Evolutionary conservation across 345 rosid genomes (phyloP), one percentile per base, ranked within the genome.

Genomic region (Citrus inodora): DNA sequence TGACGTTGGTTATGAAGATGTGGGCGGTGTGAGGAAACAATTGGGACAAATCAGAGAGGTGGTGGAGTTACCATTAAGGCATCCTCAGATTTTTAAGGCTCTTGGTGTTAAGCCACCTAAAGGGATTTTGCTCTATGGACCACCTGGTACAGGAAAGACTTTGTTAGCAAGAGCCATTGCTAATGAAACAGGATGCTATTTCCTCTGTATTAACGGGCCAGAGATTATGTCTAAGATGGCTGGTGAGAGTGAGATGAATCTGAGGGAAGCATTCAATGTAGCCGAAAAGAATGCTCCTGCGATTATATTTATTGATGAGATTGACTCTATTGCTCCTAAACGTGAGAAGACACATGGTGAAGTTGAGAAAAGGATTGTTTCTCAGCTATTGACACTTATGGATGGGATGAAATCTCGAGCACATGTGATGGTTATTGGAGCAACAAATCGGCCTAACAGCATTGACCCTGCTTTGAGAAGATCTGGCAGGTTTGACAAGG

Each of bases 281-380:
- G 85, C 86, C 21, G 82, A 85, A 76, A 78, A 80, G 67, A 78
- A 83, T 72, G 86, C 51, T 13, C 51, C 51, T 11, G 13, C 51
- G 51, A 46, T 46, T 46, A 46, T 46, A 46, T 46, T 46, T 46
- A 46, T 46, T 13, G 51, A 46, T 46, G 51, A 46, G 51, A 46
- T 46, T 3, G 51, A 46, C 14, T 46, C 51, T 13, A 13, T 46
- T 46, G 51, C 51, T 46, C 51, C 51, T 46, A 46, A 46, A 3
- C 51, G 88, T 21, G 86, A 83, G 79, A 85, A 85, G 76, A 85
- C 88, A 5, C 73, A 85, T 56, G 84, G 86, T 56, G 86, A 85
- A 79, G 88, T 85, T 32, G 86, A 85, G 74, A 85, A 82, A 76
- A 75, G 86, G 71, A 83, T 85, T 78, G 88, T 85, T 28, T 82